A percentile compares a stretch with the other conserved stretches of the same genome.
Conservation (phyloP, 208 protist species). For the Trypanosoma cruzi region DNA sequence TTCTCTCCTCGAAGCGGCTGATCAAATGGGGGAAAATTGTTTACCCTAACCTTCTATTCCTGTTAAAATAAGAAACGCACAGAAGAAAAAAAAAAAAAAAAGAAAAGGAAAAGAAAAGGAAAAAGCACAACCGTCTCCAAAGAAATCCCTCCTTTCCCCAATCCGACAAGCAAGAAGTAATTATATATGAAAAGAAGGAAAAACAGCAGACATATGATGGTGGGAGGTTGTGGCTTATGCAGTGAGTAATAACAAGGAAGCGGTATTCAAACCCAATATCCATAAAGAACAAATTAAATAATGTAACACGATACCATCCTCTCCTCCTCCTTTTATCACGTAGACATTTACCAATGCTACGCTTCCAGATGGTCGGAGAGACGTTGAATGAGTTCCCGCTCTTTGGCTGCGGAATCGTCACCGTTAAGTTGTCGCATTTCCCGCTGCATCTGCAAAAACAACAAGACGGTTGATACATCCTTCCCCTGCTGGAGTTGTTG, state of each 20-base stretch:
- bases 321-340: neutral
- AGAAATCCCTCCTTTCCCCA: too few species aligned
- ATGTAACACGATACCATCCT: neutral
- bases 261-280: neutral
- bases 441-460: constrained; percentile 26
- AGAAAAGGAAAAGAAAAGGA: too few species aligned
- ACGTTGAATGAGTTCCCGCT: constrained; percentile 14
- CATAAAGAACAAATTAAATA: neutral
- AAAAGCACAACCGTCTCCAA: too few species aligned
- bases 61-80: too few species aligned
- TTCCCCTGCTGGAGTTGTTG: constrained; percentile 13
- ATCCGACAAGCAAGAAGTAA: too few species aligned
- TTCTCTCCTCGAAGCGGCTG: too few species aligned
- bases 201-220: too few species aligned
- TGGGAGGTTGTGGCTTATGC: too few species aligned
- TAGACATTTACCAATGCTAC: neutral
- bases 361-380: constrained; percentile 15
- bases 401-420: constrained; percentile 11
- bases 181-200: too few species aligned
- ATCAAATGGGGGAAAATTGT: neutral
- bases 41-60: neutral
- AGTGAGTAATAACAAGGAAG: constrained; percentile 10
- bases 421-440: constrained; percentile 22
- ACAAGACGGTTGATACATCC: constrained; percentile 3
- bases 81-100: too few species aligned